Percentiles rank a stretch among this genome's conserved stretches.
Conservation (phyloP, 257 asterid species). For the Solanum sejunctum region DNA sequence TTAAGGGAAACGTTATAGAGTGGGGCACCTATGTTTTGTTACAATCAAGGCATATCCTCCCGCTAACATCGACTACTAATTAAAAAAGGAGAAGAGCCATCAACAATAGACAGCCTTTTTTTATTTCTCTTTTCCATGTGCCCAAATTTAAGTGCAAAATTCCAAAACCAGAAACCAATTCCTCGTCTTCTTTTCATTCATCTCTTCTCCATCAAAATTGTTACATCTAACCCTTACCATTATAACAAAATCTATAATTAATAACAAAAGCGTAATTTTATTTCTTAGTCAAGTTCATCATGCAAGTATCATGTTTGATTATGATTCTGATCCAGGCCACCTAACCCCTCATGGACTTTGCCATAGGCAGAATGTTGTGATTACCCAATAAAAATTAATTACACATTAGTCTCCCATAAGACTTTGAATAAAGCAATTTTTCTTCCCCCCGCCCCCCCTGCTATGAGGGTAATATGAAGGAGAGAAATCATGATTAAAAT, state of each 20-base stretch:
- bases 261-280: too few species aligned
- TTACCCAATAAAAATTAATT: neutral
- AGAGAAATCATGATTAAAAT: neutral
- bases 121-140: constrained; percentile 43
- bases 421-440: neutral
- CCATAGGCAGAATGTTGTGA: too few species aligned
- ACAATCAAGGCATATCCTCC: constrained; percentile 60
- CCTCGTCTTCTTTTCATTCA: neutral
- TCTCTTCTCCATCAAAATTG: neutral
- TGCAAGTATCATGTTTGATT: too few species aligned
- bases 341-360: too few species aligned
- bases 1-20: constrained; percentile 37
- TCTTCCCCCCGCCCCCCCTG: too few species aligned
- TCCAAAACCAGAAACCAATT: constrained; percentile 30
- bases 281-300: too few species aligned
- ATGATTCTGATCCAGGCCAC: too few species aligned
- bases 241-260: rapidly evolving
- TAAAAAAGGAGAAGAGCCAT: constrained; percentile 19
- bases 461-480: neutral
- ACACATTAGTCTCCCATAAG: neutral
- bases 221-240: too few species aligned
- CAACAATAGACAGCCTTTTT: constrained; percentile 46
- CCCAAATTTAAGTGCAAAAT: constrained; percentile 51
- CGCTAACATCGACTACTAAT: constrained; percentile 27
- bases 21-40: constrained; percentile 61